phyloP scores from a whole-genome alignment of 805 yeast species.

The Suhomyces sp. region DNA sequence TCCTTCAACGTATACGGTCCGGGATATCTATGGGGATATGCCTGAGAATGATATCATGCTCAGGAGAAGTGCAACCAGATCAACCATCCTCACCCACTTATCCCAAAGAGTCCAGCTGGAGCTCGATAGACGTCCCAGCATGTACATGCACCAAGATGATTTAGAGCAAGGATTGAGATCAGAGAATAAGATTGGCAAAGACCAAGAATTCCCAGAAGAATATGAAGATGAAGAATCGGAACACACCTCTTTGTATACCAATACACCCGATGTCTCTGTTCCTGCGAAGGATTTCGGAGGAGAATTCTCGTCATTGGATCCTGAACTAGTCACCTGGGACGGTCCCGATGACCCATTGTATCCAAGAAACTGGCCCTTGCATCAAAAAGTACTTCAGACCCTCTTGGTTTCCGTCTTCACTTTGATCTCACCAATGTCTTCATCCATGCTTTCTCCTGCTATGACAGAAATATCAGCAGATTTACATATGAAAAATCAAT shows the following conservation, averaged over 20 bases:
- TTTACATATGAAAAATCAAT: slow-evolving; percentile 24
- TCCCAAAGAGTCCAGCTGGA: slow-evolving; percentile 4
- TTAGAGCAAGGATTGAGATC: neutral
- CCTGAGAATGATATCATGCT: slow-evolving; percentile 24
- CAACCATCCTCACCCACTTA: slow-evolving; percentile 22
- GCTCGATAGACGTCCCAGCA: neutral
- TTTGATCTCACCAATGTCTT: slow-evolving; percentile 41
- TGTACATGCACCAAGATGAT: neutral
- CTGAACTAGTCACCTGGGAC: slow-evolving; percentile 39
- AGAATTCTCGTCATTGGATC: slow-evolving; percentile 33
- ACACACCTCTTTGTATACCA: slow-evolving; percentile 11
- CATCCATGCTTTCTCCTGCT: slow-evolving; percentile 41
- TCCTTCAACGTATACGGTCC: slow-evolving; percentile 15
- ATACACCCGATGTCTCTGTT: slow-evolving; percentile 21
- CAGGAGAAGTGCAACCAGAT: slow-evolving; percentile 28
- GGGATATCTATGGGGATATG: slow-evolving; percentile 32
- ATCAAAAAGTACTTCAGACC: slow-evolving; percentile 21
- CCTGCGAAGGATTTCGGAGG: slow-evolving; percentile 31
- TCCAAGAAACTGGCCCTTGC: slow-evolving; percentile 35
- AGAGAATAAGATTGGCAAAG: neutral
- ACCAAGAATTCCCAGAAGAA: neutral
- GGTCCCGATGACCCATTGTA: slow-evolving; percentile 30
- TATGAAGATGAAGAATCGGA: slow-evolving; percentile 14
- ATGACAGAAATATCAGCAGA: slow-evolving; percentile 27
- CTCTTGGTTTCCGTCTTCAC: slow-evolving; percentile 36